Evolutionary conservation across 2,329 filamentous ascomycete species (phyloP), one percentile per base, ranked within the genome.

Genomic region (Herpotrichia juniperi): DNA sequence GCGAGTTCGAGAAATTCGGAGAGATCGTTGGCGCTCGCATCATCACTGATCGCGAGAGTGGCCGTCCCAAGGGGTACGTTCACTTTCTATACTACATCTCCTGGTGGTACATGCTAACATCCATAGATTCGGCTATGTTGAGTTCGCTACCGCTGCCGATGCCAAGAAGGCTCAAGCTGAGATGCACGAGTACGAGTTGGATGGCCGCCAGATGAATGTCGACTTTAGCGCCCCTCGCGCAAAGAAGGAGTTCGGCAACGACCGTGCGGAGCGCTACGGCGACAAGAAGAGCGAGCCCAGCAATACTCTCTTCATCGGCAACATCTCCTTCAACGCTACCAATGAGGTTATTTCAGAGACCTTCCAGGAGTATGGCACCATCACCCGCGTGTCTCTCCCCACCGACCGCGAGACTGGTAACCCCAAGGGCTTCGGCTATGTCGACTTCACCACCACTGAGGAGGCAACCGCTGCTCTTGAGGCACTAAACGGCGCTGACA

Each of bases 391-490:
- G 67, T 89, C 92, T 70, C 87, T 97, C 56, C 93, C 93, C 46
- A 96, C 93, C 53, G 91, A 97, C 74, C 86, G 87, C 74, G 91
- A 96, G 56, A 86, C 86, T 57, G 92, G 91, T 60, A 85, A 87
- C 64, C 87, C 88, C 72, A 96, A 96, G 87, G 93, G 93, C 51
- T 96, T 96, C 76, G 93, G 91, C 49, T 97, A 97, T 73, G 88
- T 96, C 58, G 87, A 88, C 70, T 96, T 93, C 81, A 79, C 80
- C 64, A 89, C 88, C 16, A 75, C 94, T 56, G 91, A 96, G 24
- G 92, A 96, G 67, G 91, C 93, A 67, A 90, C 88, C 78, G 78
- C 80, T 65, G 93, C 87, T 21, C 85, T 91, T 64, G 81, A 88
- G 64, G 78, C 81, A 51, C 82, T 90, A 73, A 87, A 90, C 64